A percentile compares a stretch with the other conserved stretches of the same genome.
These are phyloP conservation scores for Arthroderma sp. DNA, from an alignment of 2,329 filamentous ascomycete species.

Conservation along the genomic window DNA sequence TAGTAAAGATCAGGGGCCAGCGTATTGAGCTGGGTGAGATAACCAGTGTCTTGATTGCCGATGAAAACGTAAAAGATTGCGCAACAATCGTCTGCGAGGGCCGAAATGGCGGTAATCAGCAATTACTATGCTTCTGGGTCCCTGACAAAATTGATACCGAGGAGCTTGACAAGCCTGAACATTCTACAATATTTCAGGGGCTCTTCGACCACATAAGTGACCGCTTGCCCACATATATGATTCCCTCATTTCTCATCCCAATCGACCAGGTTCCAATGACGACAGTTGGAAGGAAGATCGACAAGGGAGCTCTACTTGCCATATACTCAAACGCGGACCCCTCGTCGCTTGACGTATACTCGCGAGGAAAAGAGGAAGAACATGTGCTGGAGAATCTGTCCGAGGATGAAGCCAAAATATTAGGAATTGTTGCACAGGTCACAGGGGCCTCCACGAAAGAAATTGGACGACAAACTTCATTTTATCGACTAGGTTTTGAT, in stretches of 20 bases:
- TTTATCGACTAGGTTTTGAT: conserved; percentile 68
- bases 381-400: conserved; percentile 38
- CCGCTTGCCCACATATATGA: conserved; percentile 61
- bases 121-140: conserved; percentile 60
- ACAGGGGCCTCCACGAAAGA: conserved; percentile 36
- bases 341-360: conserved; percentile 35
- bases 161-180: background rate
- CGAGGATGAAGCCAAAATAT: conserved; percentile 45
- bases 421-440: conserved; percentile 41
- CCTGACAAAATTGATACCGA: conserved; percentile 22
- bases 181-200: conserved; percentile 9
- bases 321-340: conserved; percentile 39
- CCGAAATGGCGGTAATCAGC: conserved; percentile 32
- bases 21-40: conserved; percentile 70
- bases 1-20: conserved; percentile 71
- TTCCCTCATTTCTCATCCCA: conserved; percentile 62
- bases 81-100: conserved; percentile 48
- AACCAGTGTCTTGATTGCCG: conserved; percentile 47
- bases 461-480: conserved; percentile 55
- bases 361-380: conserved; percentile 18
- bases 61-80: conserved; percentile 46
- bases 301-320: conserved; percentile 44
- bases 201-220: conserved; percentile 46
- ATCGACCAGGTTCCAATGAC: conserved; percentile 60
- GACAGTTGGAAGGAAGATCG: conserved; percentile 56